Percentiles rank a stretch among this genome's conserved stretches.
phyloP scores from a whole-genome alignment of 2,329 filamentous ascomycete species.

The Pseudocercospora fuligena region DNA sequence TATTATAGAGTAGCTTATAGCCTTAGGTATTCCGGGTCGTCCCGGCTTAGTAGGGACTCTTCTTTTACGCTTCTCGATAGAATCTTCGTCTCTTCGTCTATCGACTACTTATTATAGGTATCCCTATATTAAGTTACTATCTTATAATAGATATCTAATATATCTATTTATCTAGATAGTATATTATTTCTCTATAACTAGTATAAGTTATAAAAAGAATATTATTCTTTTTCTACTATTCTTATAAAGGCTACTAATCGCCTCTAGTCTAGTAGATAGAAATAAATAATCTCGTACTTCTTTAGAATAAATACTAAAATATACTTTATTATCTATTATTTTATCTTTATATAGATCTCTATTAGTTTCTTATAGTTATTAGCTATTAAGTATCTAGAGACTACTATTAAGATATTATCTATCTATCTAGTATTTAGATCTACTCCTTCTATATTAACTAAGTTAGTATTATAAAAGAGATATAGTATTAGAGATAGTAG shows the following conservation, averaged over 20 bases:
- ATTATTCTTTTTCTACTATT: not conserved
- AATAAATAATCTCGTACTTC: slow-evolving; percentile 3
- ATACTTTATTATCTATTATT: not conserved
- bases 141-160: too few species aligned
- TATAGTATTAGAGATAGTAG: not conserved
- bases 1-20: too few species aligned
- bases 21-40: too few species aligned
- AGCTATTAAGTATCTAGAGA: not conserved
- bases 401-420: not conserved
- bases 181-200: not conserved
- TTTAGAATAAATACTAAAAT: not conserved
- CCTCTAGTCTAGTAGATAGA: not conserved
- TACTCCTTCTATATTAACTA: not conserved
- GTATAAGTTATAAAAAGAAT: not conserved
- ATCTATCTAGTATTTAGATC: not conserved
- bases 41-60: too few species aligned
- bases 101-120: too few species aligned
- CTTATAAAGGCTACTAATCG: not conserved
- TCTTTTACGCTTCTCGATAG: too few species aligned
- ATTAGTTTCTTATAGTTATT: not conserved
- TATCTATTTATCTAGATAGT: not conserved
- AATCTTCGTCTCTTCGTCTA: too few species aligned
- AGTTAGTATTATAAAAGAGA: not conserved
- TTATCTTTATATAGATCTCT: not conserved
- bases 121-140: too few species aligned